Evolutionary conservation across 352 stramenopile species (phyloP), one percentile per base, ranked within the genome.

Genomic region (Poterioochromonas sp.): DNA sequence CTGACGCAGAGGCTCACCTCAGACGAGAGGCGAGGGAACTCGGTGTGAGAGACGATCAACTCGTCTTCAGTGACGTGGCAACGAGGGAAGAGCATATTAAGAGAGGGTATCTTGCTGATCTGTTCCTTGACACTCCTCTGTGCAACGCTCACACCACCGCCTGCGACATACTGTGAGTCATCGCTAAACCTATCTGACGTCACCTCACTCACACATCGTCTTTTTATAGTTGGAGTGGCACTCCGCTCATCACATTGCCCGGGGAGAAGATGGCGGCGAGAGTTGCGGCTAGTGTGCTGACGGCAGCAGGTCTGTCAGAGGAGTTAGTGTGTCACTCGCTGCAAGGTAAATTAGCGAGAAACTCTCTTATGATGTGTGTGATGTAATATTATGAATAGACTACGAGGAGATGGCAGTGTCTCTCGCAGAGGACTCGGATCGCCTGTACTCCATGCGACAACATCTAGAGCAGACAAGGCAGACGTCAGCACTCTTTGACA

Each of bases 81-180:
- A 60, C 81, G 3, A 94, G 94, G 82, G 85, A 94, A 40, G 90
- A 97, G 77, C 92, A 97, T 78, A 79, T 97, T 43, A 91, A 88
- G 76, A 86, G 92, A 11, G 87, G 90, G 0, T 90, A 89, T 76
- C 64, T 89, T 51, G 92, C 90, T 26, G 92, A 97, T 86, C 80
- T 97, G 34, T 95, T 96, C 73, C 79, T 97, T 3, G 92, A 97
- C 79, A 96, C 92, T 0, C 85, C 88, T 1, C 85, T 89, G 74
- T 96, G 87, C 81, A 96, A 96, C 79, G 91, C 90, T 0, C 89
- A 95, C 81, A 95, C 92, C 11, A 96, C 91, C 0, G 90, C 86
- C 0, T 94, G 90, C 68, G 92, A 97, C 69, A 93, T 95, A 49
- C 82, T 97, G 35, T 97, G 91, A 92, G 88, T 87, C 15, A 32